Evolutionary conservation across 805 yeast species (phyloP), one percentile per base, ranked within the genome.

Genomic region (Wickerhamiella kazuoi): DNA sequence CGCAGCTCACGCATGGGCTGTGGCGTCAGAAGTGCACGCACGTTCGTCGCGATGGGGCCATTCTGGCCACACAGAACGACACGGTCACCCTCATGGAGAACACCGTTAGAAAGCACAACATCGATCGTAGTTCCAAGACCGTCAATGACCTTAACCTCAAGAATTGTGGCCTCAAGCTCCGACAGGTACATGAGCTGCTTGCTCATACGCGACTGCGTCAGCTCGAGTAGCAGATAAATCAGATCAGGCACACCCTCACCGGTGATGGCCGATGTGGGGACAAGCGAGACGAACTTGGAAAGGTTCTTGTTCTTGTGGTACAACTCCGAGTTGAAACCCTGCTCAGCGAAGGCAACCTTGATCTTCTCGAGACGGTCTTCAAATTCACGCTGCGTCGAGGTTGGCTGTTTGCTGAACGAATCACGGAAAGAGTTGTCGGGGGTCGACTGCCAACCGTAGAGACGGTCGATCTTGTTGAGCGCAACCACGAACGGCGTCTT

Each of bases 171-270:
- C 63, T 86, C 97, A 44, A 90, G 76, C 57, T 79, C 74, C 28
- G 96, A 76, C 48, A 90, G 67, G 68, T 90, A 90, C 87, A 82
- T 87, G 65, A 90, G 76, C 68, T 87, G 96, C 62, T 86, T 86
- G 48, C 95, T 81, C 99, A 90, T 90, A 68, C 98, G 79, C 76
- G 82, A 80, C 65, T 90, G 97, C 14, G 98, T 90, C 54, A 90
- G 72, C 63, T 90, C 97, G 52, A 90, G 71, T 56, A 90, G 68
- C 61, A 90, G 71, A 87, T 95, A 84, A 56, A 90, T 73, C 65
- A 90, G 71, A 74, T 90, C 99, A 37, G 99, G 98, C 52, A 90
- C 93, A 80, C 99, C 99, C 65, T 90, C 99, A 61, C 99, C 99
- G 13, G 96, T 86, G 34, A 86, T 93, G 41, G 99, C 99, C 46